A percentile compares a stretch with the other conserved stretches of the same genome.
Conservation (phyloP, 1,284 basidiomycete species). For the Cryptococcus wingfieldii region DNA sequence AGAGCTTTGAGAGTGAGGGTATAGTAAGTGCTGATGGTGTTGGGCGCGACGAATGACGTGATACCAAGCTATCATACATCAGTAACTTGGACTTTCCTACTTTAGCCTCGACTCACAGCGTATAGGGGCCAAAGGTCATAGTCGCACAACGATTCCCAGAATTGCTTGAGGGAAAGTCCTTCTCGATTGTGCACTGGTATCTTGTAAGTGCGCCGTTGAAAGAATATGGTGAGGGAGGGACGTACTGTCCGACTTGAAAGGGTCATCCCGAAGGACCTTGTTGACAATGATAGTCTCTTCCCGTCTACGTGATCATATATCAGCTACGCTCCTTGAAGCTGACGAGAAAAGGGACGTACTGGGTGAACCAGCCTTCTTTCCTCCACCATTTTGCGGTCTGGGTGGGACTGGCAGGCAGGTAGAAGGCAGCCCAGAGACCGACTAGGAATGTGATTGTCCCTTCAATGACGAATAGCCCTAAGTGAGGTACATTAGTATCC, state of each 20-base stretch:
- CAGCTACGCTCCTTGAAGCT: constrained; percentile 45
- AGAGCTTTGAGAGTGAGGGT: constrained; percentile 54
- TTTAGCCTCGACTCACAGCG: constrained; percentile 14
- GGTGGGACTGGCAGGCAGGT: constrained; percentile 42
- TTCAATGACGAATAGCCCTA: constrained; percentile 14
- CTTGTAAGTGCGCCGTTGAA: too few relatives aligned
- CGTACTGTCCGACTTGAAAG: constrained; percentile 15
- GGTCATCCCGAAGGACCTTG: constrained; percentile 26
- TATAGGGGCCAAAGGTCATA: constrained; percentile 56
- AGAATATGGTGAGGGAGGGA: background rate
- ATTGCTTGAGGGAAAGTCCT: constrained; percentile 55
- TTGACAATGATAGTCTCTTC: constrained; percentile 54
- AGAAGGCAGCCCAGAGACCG: constrained; percentile 40
- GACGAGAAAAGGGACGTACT: constrained; percentile 23
- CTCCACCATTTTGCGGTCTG: constrained; percentile 37
- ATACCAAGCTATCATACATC: constrained; percentile 18
- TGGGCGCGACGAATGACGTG: constrained; percentile 25
- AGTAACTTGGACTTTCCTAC: constrained; percentile 6
- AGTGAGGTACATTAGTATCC: too few relatives aligned
- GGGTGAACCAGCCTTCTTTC: constrained; percentile 48
- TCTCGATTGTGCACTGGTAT: constrained; percentile 65
- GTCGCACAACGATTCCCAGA: constrained; percentile 55
- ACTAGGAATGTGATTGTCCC: constrained; percentile 36
- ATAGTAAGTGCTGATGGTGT: constrained; percentile 51
- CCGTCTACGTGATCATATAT: constrained; percentile 30